A percentile compares a stretch with the other conserved stretches of the same genome.
These are phyloP conservation scores for Apiospora phragmitis DNA, from an alignment of 2,329 filamentous ascomycete genomes.

Conservation along the genomic window DNA sequence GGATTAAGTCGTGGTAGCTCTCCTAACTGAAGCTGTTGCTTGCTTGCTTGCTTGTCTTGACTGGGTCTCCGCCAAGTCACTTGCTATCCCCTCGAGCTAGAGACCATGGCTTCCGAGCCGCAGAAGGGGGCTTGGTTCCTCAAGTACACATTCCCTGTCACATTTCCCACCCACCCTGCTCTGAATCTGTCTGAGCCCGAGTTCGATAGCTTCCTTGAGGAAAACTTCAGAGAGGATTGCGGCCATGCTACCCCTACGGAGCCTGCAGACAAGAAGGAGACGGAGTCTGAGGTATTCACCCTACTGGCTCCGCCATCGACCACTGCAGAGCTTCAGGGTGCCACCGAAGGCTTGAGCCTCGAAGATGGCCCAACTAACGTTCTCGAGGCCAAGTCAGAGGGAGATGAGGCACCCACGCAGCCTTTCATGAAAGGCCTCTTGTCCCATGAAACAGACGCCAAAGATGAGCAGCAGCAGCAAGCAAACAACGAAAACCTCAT, in stretches of 20 bases:
- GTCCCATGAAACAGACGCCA: neutral
- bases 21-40: neutral
- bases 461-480: neutral
- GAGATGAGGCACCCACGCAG: neutral
- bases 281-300: neutral
- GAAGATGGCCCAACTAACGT: neutral
- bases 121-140: constrained; percentile 4
- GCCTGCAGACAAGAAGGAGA: neutral
- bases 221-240: neutral
- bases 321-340: neutral
- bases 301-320: neutral
- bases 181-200: neutral
- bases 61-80: too few relatives aligned
- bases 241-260: neutral
- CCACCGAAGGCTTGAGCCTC: neutral
- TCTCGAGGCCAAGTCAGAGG: neutral
- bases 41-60: too few relatives aligned
- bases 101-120: neutral
- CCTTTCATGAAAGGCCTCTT: constrained; percentile 5
- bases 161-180: neutral
- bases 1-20: neutral
- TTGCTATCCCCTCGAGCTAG: neutral
- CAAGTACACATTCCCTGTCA: neutral
- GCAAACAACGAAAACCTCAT: constrained; percentile 35
- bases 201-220: neutral